phyloP scores from a whole-genome alignment of 306 rosid genomes.

The Quercus variabilis region DNA sequence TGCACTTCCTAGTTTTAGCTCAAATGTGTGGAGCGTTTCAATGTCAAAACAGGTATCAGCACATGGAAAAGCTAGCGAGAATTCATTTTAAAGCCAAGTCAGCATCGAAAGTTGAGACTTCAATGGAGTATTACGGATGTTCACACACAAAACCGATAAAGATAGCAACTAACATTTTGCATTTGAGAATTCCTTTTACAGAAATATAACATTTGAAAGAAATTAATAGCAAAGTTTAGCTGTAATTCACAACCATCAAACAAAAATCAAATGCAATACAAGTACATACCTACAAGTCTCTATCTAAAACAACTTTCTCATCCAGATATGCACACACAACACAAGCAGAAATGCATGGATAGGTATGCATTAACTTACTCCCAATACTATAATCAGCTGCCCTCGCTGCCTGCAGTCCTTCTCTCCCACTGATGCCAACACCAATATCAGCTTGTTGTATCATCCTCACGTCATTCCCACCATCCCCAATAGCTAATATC shows the following conservation, averaged over 20 bases:
- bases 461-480: constrained; percentile 99
- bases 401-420: constrained; percentile 99
- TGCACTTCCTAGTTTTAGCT: not conserved
- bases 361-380: constrained; percentile 52
- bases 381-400: constrained; percentile 98
- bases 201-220: constrained; percentile 15
- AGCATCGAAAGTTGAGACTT: constrained; percentile 6
- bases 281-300: not conserved
- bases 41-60: not conserved
- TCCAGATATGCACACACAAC: not conserved
- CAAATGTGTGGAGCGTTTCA: not conserved
- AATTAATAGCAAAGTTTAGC: constrained; percentile 3
- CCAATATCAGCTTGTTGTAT: constrained; percentile 98
- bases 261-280: not conserved
- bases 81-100: not conserved
- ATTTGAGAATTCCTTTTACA: constrained; percentile 2
- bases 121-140: not conserved
- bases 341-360: constrained; percentile 9
- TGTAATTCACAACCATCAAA: not conserved
- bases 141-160: constrained; percentile 8
- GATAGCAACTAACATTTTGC: constrained; percentile 17
- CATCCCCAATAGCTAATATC: constrained; percentile 98
- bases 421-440: constrained; percentile 98
- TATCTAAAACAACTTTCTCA: constrained; percentile 3
- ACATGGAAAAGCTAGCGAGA: not conserved